phyloP scores from a whole-genome alignment of 495 filamentous ascomycete genomes.

The Podospora tetraspora region DNA sequence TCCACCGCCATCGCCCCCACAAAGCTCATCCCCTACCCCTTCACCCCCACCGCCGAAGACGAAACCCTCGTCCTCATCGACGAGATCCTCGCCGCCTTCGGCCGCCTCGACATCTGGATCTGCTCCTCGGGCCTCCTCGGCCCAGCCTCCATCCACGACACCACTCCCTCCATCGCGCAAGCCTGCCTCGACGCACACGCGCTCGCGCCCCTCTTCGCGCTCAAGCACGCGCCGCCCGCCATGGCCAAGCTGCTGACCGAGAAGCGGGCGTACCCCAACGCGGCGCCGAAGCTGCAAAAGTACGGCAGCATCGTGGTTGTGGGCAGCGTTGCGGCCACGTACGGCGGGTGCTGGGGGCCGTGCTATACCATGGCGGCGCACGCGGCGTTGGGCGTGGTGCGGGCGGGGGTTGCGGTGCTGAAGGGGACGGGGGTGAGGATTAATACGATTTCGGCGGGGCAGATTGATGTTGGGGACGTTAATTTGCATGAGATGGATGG shows the following conservation, averaged over 20 bases:
- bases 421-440: conserved; percentile 56
- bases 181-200: conserved; percentile 54
- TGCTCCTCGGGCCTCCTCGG: conserved; percentile 52
- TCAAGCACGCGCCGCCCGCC: conserved; percentile 57
- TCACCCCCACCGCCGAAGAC: conserved; percentile 50
- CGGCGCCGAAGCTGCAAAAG: conserved; percentile 49
- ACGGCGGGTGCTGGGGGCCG: conserved; percentile 56
- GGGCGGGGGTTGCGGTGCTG: conserved; percentile 51
- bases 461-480: conserved; percentile 52
- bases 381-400: conserved; percentile 55
- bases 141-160: conserved; percentile 50
- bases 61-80: conserved; percentile 57
- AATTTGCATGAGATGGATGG: conserved; percentile 51
- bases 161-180: conserved; percentile 48
- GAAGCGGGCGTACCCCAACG: conserved; percentile 53
- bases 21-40: conserved; percentile 31
- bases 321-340: conserved; percentile 49
- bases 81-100: conserved; percentile 55
- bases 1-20: conserved; percentile 32
- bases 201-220: conserved; percentile 56
- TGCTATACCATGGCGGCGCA: conserved; percentile 54
- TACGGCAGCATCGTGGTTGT: conserved; percentile 59
- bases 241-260: conserved; percentile 52
- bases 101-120: conserved; percentile 56
- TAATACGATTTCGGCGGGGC: conserved; percentile 54